These are phyloP conservation scores for Furcasterigmium furcatum DNA, from an alignment of 2,329 filamentous ascomycete genomes.

Conservation along the genomic window DNA sequence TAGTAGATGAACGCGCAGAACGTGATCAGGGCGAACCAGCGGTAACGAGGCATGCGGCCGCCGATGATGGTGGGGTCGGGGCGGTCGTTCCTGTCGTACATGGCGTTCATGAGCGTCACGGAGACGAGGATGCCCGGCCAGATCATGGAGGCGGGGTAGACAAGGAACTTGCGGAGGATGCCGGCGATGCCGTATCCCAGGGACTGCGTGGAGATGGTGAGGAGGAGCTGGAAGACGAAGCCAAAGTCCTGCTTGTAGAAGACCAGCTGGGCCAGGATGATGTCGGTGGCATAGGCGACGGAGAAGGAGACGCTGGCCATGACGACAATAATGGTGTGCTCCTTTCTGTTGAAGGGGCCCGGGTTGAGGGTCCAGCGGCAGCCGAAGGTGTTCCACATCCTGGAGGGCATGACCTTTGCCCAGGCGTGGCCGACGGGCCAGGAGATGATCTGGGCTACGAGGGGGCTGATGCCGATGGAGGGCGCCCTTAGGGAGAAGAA, in stretches of 20 bases:
- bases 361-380: slow-evolving; percentile 58
- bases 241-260: slow-evolving; percentile 72
- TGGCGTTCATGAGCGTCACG: slow-evolving; percentile 66
- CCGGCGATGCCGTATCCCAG: slow-evolving; percentile 68
- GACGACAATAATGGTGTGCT: slow-evolving; percentile 65
- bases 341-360: slow-evolving; percentile 68
- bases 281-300: slow-evolving; percentile 70
- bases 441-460: slow-evolving; percentile 62
- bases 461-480: slow-evolving; percentile 56
- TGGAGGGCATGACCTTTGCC: slow-evolving; percentile 51
- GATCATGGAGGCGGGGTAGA: slow-evolving; percentile 69
- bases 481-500: slow-evolving; percentile 61
- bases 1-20: slow-evolving; percentile 60
- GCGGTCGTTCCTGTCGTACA: slow-evolving; percentile 59
- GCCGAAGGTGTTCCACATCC: slow-evolving; percentile 49
- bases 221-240: slow-evolving; percentile 61
- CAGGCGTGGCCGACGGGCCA: slow-evolving; percentile 62
- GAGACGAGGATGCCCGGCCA: slow-evolving; percentile 68
- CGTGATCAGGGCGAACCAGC: slow-evolving; percentile 60
- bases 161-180: slow-evolving; percentile 62
- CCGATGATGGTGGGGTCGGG: slow-evolving; percentile 53
- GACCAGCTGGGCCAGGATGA: slow-evolving; percentile 66
- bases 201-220: slow-evolving; percentile 67
- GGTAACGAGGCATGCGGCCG: slow-evolving; percentile 63
- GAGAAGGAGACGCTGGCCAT: slow-evolving; percentile 71